These are phyloP conservation scores for Casaregolazyma suthepensis DNA, from an alignment of 1,139 yeast genomes.

Conservation along the genomic window DNA sequence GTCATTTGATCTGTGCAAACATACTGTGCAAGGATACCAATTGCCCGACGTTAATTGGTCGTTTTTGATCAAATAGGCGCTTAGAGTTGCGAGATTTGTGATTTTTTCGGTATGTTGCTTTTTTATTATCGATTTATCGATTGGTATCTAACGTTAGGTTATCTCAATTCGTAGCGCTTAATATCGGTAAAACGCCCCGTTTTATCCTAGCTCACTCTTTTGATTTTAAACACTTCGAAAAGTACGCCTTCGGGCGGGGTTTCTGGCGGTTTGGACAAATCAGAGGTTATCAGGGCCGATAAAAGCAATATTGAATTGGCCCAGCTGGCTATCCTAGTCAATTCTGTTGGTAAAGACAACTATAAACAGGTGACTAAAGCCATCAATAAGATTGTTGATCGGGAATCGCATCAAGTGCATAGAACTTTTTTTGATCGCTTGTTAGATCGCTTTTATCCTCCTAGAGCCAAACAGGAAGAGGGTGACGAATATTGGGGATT, in stretches of 20 bases:
- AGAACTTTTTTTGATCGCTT: constrained; percentile 1
- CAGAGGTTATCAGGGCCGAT: neutral
- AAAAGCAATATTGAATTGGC: constrained; percentile 2
- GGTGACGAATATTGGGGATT: neutral
- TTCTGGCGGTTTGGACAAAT: constrained; percentile 6
- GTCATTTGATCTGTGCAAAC: neutral
- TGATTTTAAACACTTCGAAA: neutral
- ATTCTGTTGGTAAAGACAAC: constrained; percentile 1
- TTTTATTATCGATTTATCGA: neutral
- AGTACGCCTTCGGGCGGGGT: constrained; percentile 14
- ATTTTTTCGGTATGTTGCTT: neutral
- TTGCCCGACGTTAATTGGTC: neutral
- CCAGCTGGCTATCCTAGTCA: constrained; percentile 3
- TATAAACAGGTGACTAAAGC: neutral
- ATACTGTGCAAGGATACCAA: too few species aligned
- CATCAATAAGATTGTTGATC: constrained; percentile 1
- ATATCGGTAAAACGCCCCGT: neutral
- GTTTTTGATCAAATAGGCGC: neutral
- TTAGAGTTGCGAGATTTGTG: neutral
- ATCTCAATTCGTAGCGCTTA: neutral
- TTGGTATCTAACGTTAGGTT: neutral
- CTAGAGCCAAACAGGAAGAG: neutral
- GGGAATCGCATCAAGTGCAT: neutral
- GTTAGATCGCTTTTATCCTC: neutral
- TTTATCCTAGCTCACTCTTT: neutral